phyloP scores from a whole-genome alignment of 2,329 filamentous ascomycete genomes.

The Alternaria sp. region DNA sequence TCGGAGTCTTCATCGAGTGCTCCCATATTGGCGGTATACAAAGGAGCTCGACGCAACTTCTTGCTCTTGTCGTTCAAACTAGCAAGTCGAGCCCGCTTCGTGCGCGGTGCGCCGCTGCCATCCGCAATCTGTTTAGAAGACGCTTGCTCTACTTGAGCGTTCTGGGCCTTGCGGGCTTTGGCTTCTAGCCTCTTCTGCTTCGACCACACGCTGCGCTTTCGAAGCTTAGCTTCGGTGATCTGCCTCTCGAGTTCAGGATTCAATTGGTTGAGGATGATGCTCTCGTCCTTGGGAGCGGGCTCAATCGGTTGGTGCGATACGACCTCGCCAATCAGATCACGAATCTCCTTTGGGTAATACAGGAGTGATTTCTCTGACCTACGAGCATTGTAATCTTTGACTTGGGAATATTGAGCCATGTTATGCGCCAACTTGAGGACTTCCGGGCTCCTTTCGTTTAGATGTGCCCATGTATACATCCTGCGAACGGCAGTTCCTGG shows the following conservation, averaged over 20 bases:
- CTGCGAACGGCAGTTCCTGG: slow-evolving; percentile 54
- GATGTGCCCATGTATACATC: slow-evolving; percentile 57
- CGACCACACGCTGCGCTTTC: slow-evolving; percentile 18
- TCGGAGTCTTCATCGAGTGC: slow-evolving; percentile 18
- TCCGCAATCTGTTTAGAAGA: slow-evolving; percentile 13
- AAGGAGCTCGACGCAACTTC: slow-evolving; percentile 20
- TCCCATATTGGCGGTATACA: slow-evolving; percentile 4
- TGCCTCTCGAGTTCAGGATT: slow-evolving; percentile 29
- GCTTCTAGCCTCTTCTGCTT: slow-evolving; percentile 25
- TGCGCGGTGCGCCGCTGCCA: slow-evolving; percentile 10
- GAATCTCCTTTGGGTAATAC: slow-evolving; percentile 43
- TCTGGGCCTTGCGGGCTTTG: slow-evolving; percentile 26
- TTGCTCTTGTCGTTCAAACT: slow-evolving; percentile 37
- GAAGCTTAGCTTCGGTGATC: slow-evolving; percentile 25
- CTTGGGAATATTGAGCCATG: slow-evolving; percentile 53
- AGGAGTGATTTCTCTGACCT: slow-evolving; percentile 30
- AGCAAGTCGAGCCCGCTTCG: slow-evolving; percentile 31
- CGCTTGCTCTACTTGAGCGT: slow-evolving; percentile 25
- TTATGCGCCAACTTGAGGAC: slow-evolving; percentile 58
- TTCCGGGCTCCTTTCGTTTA: slow-evolving; percentile 53
- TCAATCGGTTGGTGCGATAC: slow-evolving; percentile 23
- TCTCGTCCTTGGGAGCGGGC: slow-evolving; percentile 37
- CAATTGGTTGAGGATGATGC: slow-evolving; percentile 30
- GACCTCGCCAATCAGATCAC: slow-evolving; percentile 30
- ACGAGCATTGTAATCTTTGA: slow-evolving; percentile 5